Evolutionary conservation across 2,329 filamentous ascomycete genomes (phyloP), one percentile per base, ranked within the genome.

Genomic region (Mariannaea sp.): DNA sequence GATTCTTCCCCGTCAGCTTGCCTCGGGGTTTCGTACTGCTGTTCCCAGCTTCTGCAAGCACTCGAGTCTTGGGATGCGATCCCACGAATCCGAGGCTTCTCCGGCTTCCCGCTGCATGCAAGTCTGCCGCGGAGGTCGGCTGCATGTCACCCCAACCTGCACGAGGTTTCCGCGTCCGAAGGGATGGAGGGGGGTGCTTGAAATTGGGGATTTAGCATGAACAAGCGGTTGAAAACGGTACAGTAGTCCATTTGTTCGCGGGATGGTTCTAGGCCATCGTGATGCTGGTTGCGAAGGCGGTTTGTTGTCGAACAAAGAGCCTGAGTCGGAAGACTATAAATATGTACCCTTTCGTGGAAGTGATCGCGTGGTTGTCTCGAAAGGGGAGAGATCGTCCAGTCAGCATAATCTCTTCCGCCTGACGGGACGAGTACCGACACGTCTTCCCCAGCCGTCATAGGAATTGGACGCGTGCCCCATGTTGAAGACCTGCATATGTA

Each of bases 31-130:
- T 36, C 24, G 30, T 41, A 13, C 24, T 44, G 16, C 24, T 47
- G 38, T 41, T 53, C 43, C 53, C 43, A 8, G 22, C 14, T n/a
- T 16, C 48, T 49, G 53, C 53, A 45, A 30, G 20, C 43, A 33
- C 50, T 36, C 40, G 44, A 42, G 29, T 40, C 44, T 40, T 35
- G 42, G 19, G 19, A 43, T 22, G 20, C 17, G 29, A 22, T 26
- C 42, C 35, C 43, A 20, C 42, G 43, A n/a, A 14, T 38, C 33
- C 43, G 33, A 38, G 43, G 24, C 39, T 6, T 27, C 33, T 30
- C 52, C 19, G 36, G n/a, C n/a, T n/a, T n/a, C 48, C 39, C 42
- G 49, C 49, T 36, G 33, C 42, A 52, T 40, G 36, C 53, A 48
- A 52, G 38, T 24, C 38, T 32, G 38, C 42, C 43, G 53, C 47